Evolutionary conservation across 2,329 filamentous ascomycete genomes (phyloP).

Genomic region (Chaetomiaceae sp.): DNA sequence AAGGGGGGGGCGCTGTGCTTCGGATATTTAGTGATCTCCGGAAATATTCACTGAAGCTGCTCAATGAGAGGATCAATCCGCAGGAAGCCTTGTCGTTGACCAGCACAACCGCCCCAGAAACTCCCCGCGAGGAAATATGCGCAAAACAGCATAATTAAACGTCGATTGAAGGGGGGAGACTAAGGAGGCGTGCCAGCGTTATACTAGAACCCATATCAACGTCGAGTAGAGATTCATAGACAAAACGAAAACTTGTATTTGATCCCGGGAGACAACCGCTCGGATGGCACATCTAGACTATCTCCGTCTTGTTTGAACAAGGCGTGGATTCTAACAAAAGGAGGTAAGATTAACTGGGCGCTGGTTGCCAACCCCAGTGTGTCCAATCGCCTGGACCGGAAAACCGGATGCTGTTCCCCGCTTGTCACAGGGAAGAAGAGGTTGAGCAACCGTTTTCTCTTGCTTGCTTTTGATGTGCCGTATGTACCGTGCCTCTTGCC

Average conservation of each 20-base stretch:
- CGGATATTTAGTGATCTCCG: no score
- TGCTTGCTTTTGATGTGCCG: conserved; percentile 6
- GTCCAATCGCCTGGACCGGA: neutral
- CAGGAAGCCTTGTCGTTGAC: no score
- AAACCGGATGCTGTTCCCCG: neutral
- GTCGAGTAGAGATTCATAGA: no score
- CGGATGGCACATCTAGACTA: conserved; percentile 4
- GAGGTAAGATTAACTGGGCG: neutral
- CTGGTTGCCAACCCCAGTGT: neutral
- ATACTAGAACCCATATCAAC: no score
- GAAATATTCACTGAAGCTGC: no score
- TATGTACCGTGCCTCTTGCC: neutral
- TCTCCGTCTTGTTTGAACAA: neutral
- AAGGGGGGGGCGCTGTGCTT: no score
- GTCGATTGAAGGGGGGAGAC: no score
- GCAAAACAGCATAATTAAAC: no score
- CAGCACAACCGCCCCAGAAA: no score
- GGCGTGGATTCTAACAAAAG: neutral
- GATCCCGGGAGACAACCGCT: neutral
- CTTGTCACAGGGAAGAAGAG: neutral
- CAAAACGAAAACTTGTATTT: neutral
- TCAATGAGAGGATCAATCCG: no score
- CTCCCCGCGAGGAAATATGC: no score
- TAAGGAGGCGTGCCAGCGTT: no score
- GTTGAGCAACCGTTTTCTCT: conserved; percentile 1